These are phyloP conservation scores for Neofusicoccum sp. DNA, from an alignment of 2,329 filamentous ascomycete species.

Conservation along the genomic window DNA sequence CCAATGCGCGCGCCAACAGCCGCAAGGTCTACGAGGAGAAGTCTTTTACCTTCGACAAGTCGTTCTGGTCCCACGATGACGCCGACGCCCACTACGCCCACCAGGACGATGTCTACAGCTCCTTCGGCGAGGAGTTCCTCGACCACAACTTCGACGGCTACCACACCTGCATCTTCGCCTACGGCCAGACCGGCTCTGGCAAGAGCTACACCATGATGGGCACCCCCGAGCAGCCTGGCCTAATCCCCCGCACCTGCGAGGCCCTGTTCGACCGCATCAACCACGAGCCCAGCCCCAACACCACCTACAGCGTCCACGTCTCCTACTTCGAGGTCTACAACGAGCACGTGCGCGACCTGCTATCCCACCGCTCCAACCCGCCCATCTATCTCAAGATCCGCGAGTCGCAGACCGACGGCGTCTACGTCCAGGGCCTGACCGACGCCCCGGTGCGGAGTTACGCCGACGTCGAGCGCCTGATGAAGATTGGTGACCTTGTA, in stretches of 20 bases:
- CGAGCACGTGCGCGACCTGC: constrained; percentile 92
- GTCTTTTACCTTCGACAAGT: constrained; percentile 93
- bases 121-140: constrained; percentile 90
- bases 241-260: constrained; percentile 93
- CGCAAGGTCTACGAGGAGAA: constrained; percentile 83
- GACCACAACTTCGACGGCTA: constrained; percentile 99
- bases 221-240: constrained; percentile 73
- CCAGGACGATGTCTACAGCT: constrained; percentile 92
- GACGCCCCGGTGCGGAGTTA: constrained; percentile 89
- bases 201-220: constrained; percentile 99
- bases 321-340: constrained; percentile 99
- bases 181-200: constrained; percentile 94
- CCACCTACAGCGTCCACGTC: constrained; percentile 94
- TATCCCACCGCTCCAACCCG: constrained; percentile 74
- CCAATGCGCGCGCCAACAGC: constrained; percentile 57
- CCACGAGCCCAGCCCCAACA: constrained; percentile 78
- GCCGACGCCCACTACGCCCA: constrained; percentile 81
- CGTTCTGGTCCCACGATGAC: constrained; percentile 91
- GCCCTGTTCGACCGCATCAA: constrained; percentile 94
- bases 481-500: constrained; percentile 78
- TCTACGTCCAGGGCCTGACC: constrained; percentile 94
- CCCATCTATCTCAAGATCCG: constrained; percentile 96
- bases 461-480: constrained; percentile 81
- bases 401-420: constrained; percentile 90
- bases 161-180: constrained; percentile 98